These are phyloP conservation scores for Entrophospora sp. DNA, from an alignment of 192 early-diverging fungal genomes.

Conservation along the genomic window DNA sequence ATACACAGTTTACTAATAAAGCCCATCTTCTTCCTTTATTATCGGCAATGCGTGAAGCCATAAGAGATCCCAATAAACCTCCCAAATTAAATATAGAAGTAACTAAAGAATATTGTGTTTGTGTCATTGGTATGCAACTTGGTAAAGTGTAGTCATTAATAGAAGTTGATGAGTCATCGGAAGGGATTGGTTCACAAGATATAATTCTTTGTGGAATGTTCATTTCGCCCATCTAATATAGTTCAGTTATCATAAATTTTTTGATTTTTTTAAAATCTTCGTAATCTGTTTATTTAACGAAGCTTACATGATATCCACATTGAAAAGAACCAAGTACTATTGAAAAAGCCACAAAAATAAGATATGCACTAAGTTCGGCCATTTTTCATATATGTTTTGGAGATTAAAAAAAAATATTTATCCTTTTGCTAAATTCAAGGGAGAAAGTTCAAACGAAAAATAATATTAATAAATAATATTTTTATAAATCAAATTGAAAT, in stretches of 20 bases:
- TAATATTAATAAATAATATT: no score
- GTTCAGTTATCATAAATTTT: background rate
- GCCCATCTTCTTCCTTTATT: conserved; percentile 58
- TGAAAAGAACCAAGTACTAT: conserved; percentile 44
- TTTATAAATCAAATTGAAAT: no score
- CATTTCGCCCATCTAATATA: conserved; percentile 44
- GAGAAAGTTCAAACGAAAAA: no score
- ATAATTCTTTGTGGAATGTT: conserved; percentile 49
- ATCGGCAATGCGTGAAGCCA: conserved; percentile 55
- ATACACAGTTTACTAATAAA: conserved; percentile 58
- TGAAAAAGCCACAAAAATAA: conserved; percentile 33
- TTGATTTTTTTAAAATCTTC: background rate
- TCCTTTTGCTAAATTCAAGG: no score
- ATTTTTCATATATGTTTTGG: no score
- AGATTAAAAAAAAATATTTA: no score
- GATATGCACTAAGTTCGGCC: conserved; percentile 26
- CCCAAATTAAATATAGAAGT: conserved; percentile 59
- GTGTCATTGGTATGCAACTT: conserved; percentile 61
- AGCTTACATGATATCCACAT: conserved; percentile 41
- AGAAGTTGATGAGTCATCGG: background rate
- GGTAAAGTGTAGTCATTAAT: conserved; percentile 34
- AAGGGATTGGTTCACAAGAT: conserved; percentile 27
- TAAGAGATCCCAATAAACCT: conserved; percentile 66
- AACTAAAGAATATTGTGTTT: conserved; percentile 46
- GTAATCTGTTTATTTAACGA: background rate